Conservation (phyloP, 768 basidiomycete genomes). For the Boletus vermiculosoides region DNA sequence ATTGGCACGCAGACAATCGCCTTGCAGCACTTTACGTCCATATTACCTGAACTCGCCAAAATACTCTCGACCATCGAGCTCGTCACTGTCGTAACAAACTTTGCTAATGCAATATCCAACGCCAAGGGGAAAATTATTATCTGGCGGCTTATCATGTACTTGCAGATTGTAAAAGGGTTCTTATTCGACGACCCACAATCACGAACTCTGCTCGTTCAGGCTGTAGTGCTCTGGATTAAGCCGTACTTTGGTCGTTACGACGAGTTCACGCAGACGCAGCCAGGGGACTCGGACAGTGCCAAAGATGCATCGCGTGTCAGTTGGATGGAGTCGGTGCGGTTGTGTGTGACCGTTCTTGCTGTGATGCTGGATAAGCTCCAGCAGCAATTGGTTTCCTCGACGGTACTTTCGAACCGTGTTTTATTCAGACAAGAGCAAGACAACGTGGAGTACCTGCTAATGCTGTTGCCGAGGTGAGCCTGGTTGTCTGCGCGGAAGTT, state of each 20-base stretch:
- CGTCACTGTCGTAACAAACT: slow-evolving; percentile 81
- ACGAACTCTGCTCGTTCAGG: slow-evolving; percentile 78
- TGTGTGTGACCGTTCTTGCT: slow-evolving; percentile 85
- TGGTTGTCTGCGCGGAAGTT: neutral
- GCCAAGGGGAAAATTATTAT: slow-evolving; percentile 86
- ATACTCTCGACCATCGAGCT: slow-evolving; percentile 82
- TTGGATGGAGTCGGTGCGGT: slow-evolving; percentile 89
- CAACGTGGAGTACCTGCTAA: slow-evolving; percentile 83
- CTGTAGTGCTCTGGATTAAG: slow-evolving; percentile 91
- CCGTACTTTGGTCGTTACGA: slow-evolving; percentile 93
- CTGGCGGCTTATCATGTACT: slow-evolving; percentile 92
- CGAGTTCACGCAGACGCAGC: slow-evolving; percentile 63
- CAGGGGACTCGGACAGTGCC: slow-evolving; percentile 62
- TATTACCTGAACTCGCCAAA: slow-evolving; percentile 82
- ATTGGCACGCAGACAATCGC: slow-evolving; percentile 96
- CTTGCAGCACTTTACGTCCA: slow-evolving; percentile 88
- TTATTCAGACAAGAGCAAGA: slow-evolving; percentile 81
- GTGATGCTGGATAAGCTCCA: slow-evolving; percentile 90
- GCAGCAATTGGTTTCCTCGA: slow-evolving; percentile 69
- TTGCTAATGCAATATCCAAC: slow-evolving; percentile 77
- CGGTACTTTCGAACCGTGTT: slow-evolving; percentile 57
- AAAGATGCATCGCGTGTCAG: slow-evolving; percentile 74
- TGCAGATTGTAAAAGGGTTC: slow-evolving; percentile 87
- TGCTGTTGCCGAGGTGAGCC: slow-evolving; percentile 78
- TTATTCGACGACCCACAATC: slow-evolving; percentile 82